Evolutionary conservation across 345 rosid species (phyloP).

Genomic region (Brassica cretica): DNA sequence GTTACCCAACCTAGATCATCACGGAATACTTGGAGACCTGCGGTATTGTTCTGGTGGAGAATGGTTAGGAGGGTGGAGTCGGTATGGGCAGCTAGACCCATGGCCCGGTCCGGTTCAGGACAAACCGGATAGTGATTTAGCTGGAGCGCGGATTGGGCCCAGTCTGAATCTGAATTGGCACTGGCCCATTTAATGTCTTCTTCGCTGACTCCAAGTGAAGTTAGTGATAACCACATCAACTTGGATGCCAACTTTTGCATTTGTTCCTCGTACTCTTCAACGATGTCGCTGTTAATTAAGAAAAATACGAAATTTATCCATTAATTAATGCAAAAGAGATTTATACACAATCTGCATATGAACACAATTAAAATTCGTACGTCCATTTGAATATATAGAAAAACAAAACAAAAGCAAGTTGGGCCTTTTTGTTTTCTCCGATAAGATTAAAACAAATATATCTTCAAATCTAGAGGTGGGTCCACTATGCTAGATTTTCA

Average conservation of each 20-base stretch:
- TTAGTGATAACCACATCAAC: slow-evolving; percentile 50
- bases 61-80: slow-evolving; percentile 75
- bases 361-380: background rate
- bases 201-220: slow-evolving; percentile 42
- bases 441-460: slow-evolving; percentile 27
- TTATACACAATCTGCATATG: slow-evolving; percentile 2
- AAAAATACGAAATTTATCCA: slow-evolving; percentile 11
- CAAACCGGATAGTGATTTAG: slow-evolving; percentile 84
- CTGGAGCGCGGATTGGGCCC: slow-evolving; percentile 54
- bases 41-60: slow-evolving; percentile 53
- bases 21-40: slow-evolving; percentile 64
- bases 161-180: slow-evolving; percentile 18
- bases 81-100: slow-evolving; percentile 94
- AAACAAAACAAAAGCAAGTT: slow-evolving; percentile 18
- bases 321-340: slow-evolving; percentile 1
- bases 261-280: slow-evolving; percentile 68
- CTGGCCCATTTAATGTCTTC: slow-evolving; percentile 46
- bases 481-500: slow-evolving; percentile 35
- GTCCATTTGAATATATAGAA: background rate
- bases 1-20: slow-evolving; percentile 66
- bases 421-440: slow-evolving; percentile 34
- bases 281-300: slow-evolving; percentile 46
- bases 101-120: slow-evolving; percentile 63
- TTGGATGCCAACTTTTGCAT: slow-evolving; percentile 58
- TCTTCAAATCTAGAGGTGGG: slow-evolving; percentile 40